Conservation (phyloP, 1,284 basidiomycete genomes). For the Cutaneotrichosporon sp. region DNA sequence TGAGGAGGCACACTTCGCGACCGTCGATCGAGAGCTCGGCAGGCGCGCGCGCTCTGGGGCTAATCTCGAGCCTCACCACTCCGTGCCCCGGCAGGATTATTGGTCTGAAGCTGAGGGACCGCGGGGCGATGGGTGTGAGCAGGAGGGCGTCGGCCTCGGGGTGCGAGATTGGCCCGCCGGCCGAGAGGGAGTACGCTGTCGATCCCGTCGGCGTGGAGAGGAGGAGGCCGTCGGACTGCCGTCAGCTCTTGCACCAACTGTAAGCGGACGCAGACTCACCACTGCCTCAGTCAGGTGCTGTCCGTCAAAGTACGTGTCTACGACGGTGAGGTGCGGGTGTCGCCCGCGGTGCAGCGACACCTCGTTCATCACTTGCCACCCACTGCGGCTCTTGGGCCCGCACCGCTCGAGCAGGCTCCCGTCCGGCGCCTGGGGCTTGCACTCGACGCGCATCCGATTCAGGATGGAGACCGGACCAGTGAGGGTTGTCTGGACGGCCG, state of each 20-base stretch:
- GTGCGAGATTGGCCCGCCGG: conserved; percentile 94
- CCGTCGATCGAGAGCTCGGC: conserved; percentile 94
- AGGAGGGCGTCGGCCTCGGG: conserved; percentile 87
- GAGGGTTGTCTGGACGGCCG: conserved; percentile 72
- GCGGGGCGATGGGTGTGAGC: conserved; percentile 90
- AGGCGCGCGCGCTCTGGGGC: conserved; percentile 76
- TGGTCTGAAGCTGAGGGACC: conserved; percentile 88
- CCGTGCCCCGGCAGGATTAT: conserved; percentile 77
- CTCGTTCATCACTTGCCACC: conserved; percentile 98
- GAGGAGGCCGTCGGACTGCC: conserved; percentile 88
- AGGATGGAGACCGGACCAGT: conserved; percentile 61
- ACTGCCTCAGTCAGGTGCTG: conserved; percentile 95
- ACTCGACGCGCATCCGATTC: conserved; percentile 82
- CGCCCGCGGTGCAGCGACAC: conserved; percentile 88
- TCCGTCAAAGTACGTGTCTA: conserved; percentile 93
- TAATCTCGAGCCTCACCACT: conserved; percentile 74
- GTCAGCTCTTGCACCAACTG: conserved; percentile 1
- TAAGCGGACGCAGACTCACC: conserved; percentile 59
- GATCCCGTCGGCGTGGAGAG: conserved; percentile 96
- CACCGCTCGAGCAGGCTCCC: conserved; percentile 59
- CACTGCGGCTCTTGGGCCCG: conserved; percentile 52
- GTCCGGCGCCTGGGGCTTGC: conserved; percentile 68
- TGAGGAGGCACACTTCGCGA: conserved; percentile 73
- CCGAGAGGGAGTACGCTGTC: conserved; percentile 93
- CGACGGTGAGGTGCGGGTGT: conserved; percentile 87